Evolutionary conservation across 331 rosid species (phyloP).

Genomic region (Ulmus americana): DNA sequence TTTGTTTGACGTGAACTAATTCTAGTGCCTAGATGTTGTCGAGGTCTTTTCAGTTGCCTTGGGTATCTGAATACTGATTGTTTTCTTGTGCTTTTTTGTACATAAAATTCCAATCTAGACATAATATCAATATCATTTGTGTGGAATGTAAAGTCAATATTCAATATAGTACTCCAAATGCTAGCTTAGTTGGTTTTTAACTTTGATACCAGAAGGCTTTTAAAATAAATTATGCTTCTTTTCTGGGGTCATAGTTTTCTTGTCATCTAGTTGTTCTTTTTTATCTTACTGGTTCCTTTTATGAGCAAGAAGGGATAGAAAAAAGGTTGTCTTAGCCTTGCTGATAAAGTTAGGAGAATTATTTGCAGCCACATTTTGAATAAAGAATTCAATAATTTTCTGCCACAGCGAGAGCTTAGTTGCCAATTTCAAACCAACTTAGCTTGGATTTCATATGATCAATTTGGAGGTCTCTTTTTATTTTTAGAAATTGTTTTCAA

Average conservation of each 20-base stretch:
- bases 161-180: not conserved
- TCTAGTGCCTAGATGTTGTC: not conserved
- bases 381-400: too few species aligned
- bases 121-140: not conserved
- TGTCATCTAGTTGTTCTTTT: not conserved
- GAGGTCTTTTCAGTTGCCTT: not conserved
- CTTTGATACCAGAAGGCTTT: not conserved
- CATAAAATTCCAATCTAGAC: not conserved
- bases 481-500: not conserved
- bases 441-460: not conserved
- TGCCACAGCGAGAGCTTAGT: too few species aligned
- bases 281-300: not conserved
- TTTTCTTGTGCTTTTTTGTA: not conserved
- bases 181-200: not conserved
- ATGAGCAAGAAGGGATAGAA: not conserved
- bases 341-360: not conserved
- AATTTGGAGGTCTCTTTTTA: not conserved
- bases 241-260: not conserved
- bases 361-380: not conserved
- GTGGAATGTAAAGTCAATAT: not conserved
- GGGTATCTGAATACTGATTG: not conserved
- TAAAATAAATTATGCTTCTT: not conserved
- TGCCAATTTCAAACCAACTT: too few species aligned
- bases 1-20: not conserved
- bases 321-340: not conserved